A percentile compares a stretch with the other conserved stretches of the same genome.
These are phyloP conservation scores for Melampsora larici-populina DNA, from an alignment of 1,284 basidiomycete genomes.

Conservation along the genomic window DNA sequence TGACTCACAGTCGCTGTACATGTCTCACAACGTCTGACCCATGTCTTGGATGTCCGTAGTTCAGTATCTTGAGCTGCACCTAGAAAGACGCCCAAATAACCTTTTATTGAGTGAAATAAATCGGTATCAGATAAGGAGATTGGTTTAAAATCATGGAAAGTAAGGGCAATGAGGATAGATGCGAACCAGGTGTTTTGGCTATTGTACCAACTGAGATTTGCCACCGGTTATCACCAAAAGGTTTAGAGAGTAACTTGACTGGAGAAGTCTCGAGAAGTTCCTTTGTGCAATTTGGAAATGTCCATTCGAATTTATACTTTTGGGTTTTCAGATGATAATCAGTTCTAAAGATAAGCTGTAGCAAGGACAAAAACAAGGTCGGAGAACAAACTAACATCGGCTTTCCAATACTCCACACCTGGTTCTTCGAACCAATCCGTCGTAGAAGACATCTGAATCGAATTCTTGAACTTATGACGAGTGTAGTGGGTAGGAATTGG, in stretches of 20 bases:
- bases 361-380: neutral
- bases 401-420: conserved; percentile 37
- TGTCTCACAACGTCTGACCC: conserved; percentile 38
- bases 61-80: conserved; percentile 42
- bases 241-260: conserved; percentile 37
- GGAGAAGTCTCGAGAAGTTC: conserved; percentile 28
- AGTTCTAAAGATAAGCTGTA: neutral
- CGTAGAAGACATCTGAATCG: conserved; percentile 20
- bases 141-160: neutral
- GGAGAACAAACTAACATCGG: conserved; percentile 13
- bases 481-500: too few relatives aligned
- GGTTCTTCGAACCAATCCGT: conserved; percentile 39
- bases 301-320: conserved; percentile 42
- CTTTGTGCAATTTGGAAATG: conserved; percentile 28
- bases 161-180: neutral
- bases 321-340: neutral
- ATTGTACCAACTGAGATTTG: conserved; percentile 44
- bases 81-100: conserved; percentile 42
- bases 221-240: conserved; percentile 42
- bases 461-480: too few relatives aligned
- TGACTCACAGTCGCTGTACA: conserved; percentile 32
- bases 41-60: conserved; percentile 37
- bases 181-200: conserved; percentile 36
- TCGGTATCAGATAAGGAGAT: neutral
- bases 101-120: neutral